Percentiles rank a stretch among this genome's conserved stretches.
Conservation (phyloP, 305 asterid genomes). For the Plantago coronopus region DNA sequence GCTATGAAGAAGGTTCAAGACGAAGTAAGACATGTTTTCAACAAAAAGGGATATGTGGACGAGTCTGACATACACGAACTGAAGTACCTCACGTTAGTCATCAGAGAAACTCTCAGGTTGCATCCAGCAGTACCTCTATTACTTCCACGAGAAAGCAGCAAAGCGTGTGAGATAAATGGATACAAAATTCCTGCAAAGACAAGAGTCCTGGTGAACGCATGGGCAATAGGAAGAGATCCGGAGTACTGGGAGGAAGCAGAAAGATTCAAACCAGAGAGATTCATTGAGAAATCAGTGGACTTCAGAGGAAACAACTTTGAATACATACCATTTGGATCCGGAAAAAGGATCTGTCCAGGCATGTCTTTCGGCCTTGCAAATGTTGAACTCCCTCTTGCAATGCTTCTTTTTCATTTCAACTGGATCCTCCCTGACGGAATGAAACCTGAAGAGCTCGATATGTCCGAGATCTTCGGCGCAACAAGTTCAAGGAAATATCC, state of each 20-base stretch:
- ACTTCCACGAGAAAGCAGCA: slow-evolving; percentile 7
- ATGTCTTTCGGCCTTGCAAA: neutral
- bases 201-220: slow-evolving; percentile 7
- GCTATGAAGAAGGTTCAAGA: slow-evolving; percentile 2
- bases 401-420: slow-evolving; percentile 7
- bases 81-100: neutral
- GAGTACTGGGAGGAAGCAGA: slow-evolving; percentile 3
- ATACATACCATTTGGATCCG: neutral
- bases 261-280: slow-evolving; percentile 5
- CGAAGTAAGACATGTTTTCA: slow-evolving; percentile 6
- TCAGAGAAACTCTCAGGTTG: slow-evolving; percentile 7
- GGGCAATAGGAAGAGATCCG: slow-evolving; percentile 5
- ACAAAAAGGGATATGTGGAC: neutral
- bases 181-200: slow-evolving; percentile 1
- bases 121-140: slow-evolving; percentile 6
- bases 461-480: neutral
- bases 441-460: neutral
- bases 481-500: slow-evolving; percentile 2
- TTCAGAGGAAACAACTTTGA: slow-evolving; percentile 4
- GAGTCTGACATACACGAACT: neutral
- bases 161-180: neutral
- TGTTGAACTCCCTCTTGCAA: slow-evolving; percentile 2
- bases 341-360: slow-evolving; percentile 10
- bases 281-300: neutral
- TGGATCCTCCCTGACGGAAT: slow-evolving; percentile 3